Evolutionary conservation across 345 rosid species (phyloP).

Genomic region (Erodium maritimum): DNA sequence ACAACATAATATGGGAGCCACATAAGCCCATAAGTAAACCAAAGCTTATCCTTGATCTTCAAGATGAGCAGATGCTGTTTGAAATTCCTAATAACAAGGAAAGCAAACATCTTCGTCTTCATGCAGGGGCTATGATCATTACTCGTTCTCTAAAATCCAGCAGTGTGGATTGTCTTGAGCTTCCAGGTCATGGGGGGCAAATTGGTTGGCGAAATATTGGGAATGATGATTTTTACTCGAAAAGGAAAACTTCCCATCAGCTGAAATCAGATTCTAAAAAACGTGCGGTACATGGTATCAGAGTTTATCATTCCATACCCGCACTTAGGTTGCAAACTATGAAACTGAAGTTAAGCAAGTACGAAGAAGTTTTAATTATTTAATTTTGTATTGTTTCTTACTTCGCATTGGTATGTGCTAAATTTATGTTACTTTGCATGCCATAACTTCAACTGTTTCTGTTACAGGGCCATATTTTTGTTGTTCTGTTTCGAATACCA

Average conservation of each 20-base stretch:
- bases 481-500: no score
- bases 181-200: slow-evolving; percentile 28
- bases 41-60: slow-evolving; percentile 83
- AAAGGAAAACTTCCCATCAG: slow-evolving; percentile 79
- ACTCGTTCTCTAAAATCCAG: slow-evolving; percentile 39
- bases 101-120: slow-evolving; percentile 53
- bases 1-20: slow-evolving; percentile 75
- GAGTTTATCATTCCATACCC: slow-evolving; percentile 86
- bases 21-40: slow-evolving; percentile 33
- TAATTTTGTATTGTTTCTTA: background rate
- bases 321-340: slow-evolving; percentile 89
- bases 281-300: slow-evolving; percentile 55
- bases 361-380: slow-evolving; percentile 19
- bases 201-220: slow-evolving; percentile 83
- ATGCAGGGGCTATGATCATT: slow-evolving; percentile 88
- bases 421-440: background rate
- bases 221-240: slow-evolving; percentile 83
- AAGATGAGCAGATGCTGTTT: slow-evolving; percentile 90
- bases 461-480: no score
- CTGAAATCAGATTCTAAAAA: slow-evolving; percentile 68
- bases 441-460: background rate
- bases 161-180: slow-evolving; percentile 32
- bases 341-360: slow-evolving; percentile 96
- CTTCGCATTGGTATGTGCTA: slow-evolving; percentile 1
- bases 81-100: slow-evolving; percentile 69